Evolutionary conservation across 805 yeast genomes (phyloP).

Genomic region (Zygotorulaspora danielsina): DNA sequence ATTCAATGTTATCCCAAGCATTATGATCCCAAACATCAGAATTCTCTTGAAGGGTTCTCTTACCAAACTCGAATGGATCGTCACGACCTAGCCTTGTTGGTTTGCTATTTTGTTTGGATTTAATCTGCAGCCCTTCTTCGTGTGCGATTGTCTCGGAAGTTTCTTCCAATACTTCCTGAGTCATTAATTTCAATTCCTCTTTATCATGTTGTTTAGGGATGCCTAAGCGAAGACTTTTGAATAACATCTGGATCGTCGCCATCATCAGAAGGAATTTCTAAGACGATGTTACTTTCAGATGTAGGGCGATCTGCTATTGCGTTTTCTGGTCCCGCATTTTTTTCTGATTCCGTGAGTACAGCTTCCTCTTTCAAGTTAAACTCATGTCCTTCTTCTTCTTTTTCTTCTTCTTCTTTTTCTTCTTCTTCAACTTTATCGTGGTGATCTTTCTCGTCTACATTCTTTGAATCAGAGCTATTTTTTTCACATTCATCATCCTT

Average conservation of each 20-base stretch:
- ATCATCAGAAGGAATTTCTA: conserved; percentile 8
- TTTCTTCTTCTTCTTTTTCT: conserved; percentile 8
- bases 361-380: conserved; percentile 1
- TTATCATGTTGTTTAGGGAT: conserved; percentile 19
- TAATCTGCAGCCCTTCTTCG: conserved; percentile 8
- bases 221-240: conserved; percentile 31
- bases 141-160: conserved; percentile 22
- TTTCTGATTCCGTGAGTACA: conserved; percentile 6
- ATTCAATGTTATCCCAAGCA: conserved; percentile 94
- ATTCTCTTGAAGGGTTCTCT: conserved; percentile 64
- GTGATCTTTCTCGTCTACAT: too few species aligned
- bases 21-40: conserved; percentile 87
- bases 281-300: not conserved
- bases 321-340: conserved; percentile 9
- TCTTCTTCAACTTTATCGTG: conserved; percentile 13
- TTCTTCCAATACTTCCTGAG: conserved; percentile 27
- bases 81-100: conserved; percentile 71
- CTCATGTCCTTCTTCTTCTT: conserved; percentile 3
- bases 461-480: too few species aligned
- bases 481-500: conserved; percentile 9
- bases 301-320: conserved; percentile 9
- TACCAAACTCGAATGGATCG: conserved; percentile 88
- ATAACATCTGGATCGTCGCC: conserved; percentile 18
- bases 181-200: conserved; percentile 19
- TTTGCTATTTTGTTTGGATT: conserved; percentile 6